Base-by-base conservation (phyloP, 352 stramenopile genomes). In the Pythium utonaiense region DNA sequence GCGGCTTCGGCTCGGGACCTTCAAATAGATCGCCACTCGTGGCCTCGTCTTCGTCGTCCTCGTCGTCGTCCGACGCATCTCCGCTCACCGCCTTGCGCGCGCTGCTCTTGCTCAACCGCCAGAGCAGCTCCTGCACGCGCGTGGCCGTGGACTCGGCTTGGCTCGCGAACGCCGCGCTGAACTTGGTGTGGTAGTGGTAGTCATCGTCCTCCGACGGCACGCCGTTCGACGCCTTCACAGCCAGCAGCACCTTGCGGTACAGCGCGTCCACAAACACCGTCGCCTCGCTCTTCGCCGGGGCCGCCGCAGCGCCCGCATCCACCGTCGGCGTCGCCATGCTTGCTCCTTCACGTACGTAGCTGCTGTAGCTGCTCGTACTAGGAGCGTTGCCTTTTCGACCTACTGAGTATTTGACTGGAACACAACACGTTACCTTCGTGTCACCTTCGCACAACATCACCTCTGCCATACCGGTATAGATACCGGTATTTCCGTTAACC, bases 171-270 rank as follows among this genome's bases (percentile, higher is more conserved):
- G 72, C 74, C 40, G 68, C 48, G 64, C 76, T 91, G 66, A 93
- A 93, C 61, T 90, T 80, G 61, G 63, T 66, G 65, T 95, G 82
- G 67, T 80, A 95, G 64, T 95, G 78, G 59, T 88, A 95, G 28
- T 88, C 86, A 57, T 95, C 86, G 55, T 95, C 82, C 53, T 92
- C 83, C 8, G 68, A 89, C 21, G 78, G 75, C 21, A 95, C 70
- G 0, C 53, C 79, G 66, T 95, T 95, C 40, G 86, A 91, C 8
- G 83, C 86, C 69, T 95, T 95, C 19, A 95, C 86, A 7, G 74
- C 73, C 24, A 87, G 73, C 55, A 91, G 57, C 58, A 91, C 81
- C 53, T 87, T 89, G 59, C 79, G 81, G 61, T 91, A 91, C 60
- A 91, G 66, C 19, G 75, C 65, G 54, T 81, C 66, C 25, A 89